phyloP scores from a whole-genome alignment of 1,284 basidiomycete species.

The Pyrrhoderma lamaoense region DNA sequence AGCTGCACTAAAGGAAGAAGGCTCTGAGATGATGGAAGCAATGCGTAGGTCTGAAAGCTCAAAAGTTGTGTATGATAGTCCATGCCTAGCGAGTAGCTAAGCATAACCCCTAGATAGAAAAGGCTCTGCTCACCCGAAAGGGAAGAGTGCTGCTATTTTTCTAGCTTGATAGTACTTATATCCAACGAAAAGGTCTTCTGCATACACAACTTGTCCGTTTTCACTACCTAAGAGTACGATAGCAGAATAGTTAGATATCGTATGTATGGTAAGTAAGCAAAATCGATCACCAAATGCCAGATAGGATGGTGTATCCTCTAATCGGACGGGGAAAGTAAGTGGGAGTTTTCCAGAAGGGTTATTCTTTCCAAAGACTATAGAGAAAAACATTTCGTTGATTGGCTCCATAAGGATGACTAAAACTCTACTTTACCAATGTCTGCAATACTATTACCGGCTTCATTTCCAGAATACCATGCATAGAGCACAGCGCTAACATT shows the following conservation, averaged over 20 bases:
- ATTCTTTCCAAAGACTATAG: conserved; percentile 53
- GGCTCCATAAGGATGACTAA: not conserved
- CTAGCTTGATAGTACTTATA: conserved; percentile 65
- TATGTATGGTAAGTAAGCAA: no score
- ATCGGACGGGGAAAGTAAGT: conserved; percentile 54
- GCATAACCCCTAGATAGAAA: not conserved
- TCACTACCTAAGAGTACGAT: conserved; percentile 36
- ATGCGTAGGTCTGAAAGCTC: conserved; percentile 39
- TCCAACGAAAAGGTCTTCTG: conserved; percentile 63
- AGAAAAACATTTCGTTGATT: not conserved
- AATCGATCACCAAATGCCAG: conserved; percentile 36
- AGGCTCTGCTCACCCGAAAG: conserved; percentile 48
- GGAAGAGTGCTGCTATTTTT: conserved; percentile 51
- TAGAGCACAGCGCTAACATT: conserved; percentile 48
- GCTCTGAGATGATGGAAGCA: conserved; percentile 23
- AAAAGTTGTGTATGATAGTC: conserved; percentile 71
- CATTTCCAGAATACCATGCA: conserved; percentile 71
- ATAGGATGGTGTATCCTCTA: conserved; percentile 61
- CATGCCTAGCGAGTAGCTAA: conserved; percentile 35
- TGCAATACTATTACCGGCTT: conserved; percentile 65
- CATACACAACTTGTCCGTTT: conserved; percentile 57
- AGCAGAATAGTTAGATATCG: not conserved
- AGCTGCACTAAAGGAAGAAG: conserved; percentile 30
- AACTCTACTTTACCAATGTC: conserved; percentile 36
- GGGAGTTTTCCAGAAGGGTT: conserved; percentile 69